Evolutionary conservation across 805 yeast genomes (phyloP), one percentile per base, ranked within the genome.

Genomic region (Candida vartiovaarae): DNA sequence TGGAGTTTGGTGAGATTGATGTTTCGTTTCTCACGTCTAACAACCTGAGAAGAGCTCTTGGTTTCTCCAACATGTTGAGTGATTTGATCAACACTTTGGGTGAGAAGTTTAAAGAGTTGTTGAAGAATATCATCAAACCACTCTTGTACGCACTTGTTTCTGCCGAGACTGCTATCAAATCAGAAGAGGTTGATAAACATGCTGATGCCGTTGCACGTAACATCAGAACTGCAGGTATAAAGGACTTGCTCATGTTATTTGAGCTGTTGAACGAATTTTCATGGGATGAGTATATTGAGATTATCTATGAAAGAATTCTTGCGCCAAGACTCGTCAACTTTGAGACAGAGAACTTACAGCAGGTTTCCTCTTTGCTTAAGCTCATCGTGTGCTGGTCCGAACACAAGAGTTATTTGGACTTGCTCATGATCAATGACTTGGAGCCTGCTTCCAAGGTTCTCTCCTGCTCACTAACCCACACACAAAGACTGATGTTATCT

Each of bases 281-380:
- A 32, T 89, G 96, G 96, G 47, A 56, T 5, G 64, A 66, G 7
- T 72, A 72, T 49, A 70, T 76, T 20, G 65, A 66, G 10, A 52
- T 62, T 2, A 74, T 93, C 9, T 83, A 75, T 55, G 58, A 62
- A 3, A 57, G 66, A 25, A 67, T 88, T 24, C 66, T 91, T 10
- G 54, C 60, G 23, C 89, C 95, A 6, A 75, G 95, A 55, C 67
- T 93, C 52, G 67, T 48, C 1, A 67, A 72, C 9, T 91, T 91
- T 61, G 82, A 82, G 3, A 72, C 66, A 34, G 95, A 84, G 54
- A 93, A 91, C 59, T 67, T 83, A 30, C 95, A 88, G 57, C 88
- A 84, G 54, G 82, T 91, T 1, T 88, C 97, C 0, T 74, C 95
- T 0, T 59, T 91, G 36, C 65, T 90, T 76, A 76, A 70, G 44